Percentiles rank a stretch among this genome's conserved stretches.
Evolutionary conservation across 768 basidiomycete genomes (phyloP).

Genomic region (Boletus bicolor): DNA sequence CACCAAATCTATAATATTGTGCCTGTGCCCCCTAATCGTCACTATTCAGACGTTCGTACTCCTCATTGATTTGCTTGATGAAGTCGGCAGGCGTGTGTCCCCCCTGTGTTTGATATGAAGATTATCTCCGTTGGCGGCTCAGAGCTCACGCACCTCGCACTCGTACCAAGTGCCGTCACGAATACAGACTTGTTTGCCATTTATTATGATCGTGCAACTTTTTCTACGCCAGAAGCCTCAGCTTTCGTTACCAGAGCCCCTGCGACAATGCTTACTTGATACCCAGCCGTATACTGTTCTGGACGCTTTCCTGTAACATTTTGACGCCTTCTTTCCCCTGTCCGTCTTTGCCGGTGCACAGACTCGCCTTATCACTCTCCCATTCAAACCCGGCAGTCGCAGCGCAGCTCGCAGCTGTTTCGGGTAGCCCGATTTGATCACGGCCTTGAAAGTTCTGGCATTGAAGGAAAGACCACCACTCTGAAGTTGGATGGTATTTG

Average conservation of each 20-base stretch:
- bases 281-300: constrained; percentile 40
- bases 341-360: constrained; percentile 61
- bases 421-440: constrained; percentile 60
- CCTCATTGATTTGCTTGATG: constrained; percentile 70
- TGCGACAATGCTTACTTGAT: constrained; percentile 51
- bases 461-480: constrained; percentile 82
- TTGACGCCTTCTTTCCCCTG: constrained; percentile 58
- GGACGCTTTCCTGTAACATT: constrained; percentile 62
- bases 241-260: constrained; percentile 4
- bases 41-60: constrained; percentile 62
- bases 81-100: constrained; percentile 78
- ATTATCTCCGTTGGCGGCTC: constrained; percentile 23
- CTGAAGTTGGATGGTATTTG: constrained; percentile 49
- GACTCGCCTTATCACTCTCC: constrained; percentile 52
- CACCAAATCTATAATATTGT: constrained; percentile 5
- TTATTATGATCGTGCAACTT: constrained; percentile 87
- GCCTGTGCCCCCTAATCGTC: constrained; percentile 20
- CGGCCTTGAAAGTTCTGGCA: constrained; percentile 72
- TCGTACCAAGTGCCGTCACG: constrained; percentile 77
- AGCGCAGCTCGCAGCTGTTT: constrained; percentile 66
- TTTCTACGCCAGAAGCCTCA: constrained; percentile 43
- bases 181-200: constrained; percentile 62
- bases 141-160: constrained; percentile 58
- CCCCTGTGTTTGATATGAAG: constrained; percentile 42
- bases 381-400: constrained; percentile 63